These are phyloP conservation scores for Pisolithus sp. DNA, from an alignment of 768 basidiomycete species.

Conservation along the genomic window DNA sequence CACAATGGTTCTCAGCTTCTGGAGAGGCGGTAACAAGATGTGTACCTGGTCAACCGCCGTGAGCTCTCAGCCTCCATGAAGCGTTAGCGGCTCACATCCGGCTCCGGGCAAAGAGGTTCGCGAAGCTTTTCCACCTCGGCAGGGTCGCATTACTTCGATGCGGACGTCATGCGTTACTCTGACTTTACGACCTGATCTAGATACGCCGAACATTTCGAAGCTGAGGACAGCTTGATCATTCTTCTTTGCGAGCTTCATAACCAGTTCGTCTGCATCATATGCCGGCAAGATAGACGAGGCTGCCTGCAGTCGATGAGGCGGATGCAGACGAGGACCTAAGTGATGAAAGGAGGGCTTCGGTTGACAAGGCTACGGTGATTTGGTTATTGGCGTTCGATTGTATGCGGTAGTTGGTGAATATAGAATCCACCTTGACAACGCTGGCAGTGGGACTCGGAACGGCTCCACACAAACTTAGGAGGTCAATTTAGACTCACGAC, in stretches of 20 bases:
- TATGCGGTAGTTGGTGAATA: constrained; percentile 76
- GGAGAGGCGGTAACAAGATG: constrained; percentile 68
- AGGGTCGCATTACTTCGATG: constrained; percentile 74
- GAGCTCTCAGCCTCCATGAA: not conserved
- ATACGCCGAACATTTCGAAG: constrained; percentile 66
- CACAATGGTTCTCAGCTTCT: constrained; percentile 70
- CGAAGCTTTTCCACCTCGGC: constrained; percentile 62
- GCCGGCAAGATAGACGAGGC: constrained; percentile 25
- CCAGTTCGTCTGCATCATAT: constrained; percentile 57
- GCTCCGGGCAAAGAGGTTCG: constrained; percentile 82
- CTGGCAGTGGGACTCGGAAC: constrained; percentile 24
- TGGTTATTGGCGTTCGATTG: constrained; percentile 81
- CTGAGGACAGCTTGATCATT: constrained; percentile 70
- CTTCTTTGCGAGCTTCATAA: constrained; percentile 85
- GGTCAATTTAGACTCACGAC: constrained; percentile 47
- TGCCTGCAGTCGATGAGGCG: constrained; percentile 32
- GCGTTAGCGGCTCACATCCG: constrained; percentile 52
- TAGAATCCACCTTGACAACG: constrained; percentile 56
- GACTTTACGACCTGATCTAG: constrained; percentile 56
- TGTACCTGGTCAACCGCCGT: constrained; percentile 47
- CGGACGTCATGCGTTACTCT: constrained; percentile 74
- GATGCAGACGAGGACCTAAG: constrained; percentile 58
- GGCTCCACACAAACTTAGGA: constrained; percentile 12
- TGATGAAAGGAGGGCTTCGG: constrained; percentile 70
- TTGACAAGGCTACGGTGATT: constrained; percentile 66